Evolutionary conservation across 768 basidiomycete genomes (phyloP), one percentile per base, ranked within the genome.

Genomic region (Dioszegia aurantiaca): DNA sequence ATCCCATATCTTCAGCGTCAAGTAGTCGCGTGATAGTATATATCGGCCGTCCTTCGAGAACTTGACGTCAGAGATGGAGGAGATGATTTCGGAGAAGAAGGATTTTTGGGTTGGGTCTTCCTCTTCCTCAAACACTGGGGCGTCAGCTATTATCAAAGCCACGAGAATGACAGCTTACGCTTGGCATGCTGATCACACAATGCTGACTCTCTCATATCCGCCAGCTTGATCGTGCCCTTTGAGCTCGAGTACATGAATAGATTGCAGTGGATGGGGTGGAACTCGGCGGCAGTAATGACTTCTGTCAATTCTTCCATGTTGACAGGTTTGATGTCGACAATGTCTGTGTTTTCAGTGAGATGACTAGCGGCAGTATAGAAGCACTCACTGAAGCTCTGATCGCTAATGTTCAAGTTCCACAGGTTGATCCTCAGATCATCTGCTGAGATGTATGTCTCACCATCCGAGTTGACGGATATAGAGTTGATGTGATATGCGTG

Each of bases 291-390:
- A n/a, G 95, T 99, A 78, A 99, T 98, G 75, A 99, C 95, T 77
- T 99, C 95, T 16, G 95, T 98, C 55, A 99, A 82, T 77, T 99
- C 95, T 76, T 99, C 95, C 95, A 99, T 99, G 78, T 99, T 99
- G 70, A 90, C 86, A 1, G 95, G 95, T 77, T 99, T 99, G 84
- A 99, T 98, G 78, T 99, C 95, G 63, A 99, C 93, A 72, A 99
- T 98, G 79, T 99, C 95, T 99, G 68, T 12, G 51, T n/a, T 39
- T 19, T 43, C 40, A 23, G 43, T 11, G 26, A n/a, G n/a, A 44
- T 37, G 23, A 4, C 31, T n/a, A 48, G 27, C 44, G 46, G 36
- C 10, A 30, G n/a, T 16, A 19, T 4, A 48, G 12, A 28, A n/a
- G n/a, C 27, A 83, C 92, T 77, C 65, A 98, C 95, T 99, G 78